These are phyloP conservation scores for Xylariaceae sp. DNA, from an alignment of 2,329 filamentous ascomycete species.

Conservation along the genomic window DNA sequence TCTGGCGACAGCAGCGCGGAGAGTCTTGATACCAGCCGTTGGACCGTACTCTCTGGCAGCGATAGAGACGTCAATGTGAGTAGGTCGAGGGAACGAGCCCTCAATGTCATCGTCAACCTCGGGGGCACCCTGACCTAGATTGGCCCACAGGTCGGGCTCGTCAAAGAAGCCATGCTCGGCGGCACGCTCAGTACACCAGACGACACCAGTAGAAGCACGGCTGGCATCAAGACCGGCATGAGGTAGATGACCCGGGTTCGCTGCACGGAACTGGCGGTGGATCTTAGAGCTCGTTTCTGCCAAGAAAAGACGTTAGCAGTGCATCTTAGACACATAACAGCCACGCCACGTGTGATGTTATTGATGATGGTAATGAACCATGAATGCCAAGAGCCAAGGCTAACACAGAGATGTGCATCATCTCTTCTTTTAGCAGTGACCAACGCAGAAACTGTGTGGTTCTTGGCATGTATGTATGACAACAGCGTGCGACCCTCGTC, in stretches of 20 bases:
- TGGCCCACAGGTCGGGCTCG: constrained; percentile 84
- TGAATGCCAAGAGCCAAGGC: constrained; percentile 41
- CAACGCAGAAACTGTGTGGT: constrained; percentile 11
- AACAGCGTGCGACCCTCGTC: constrained; percentile 5
- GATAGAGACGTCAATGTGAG: constrained; percentile 77
- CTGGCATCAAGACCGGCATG: constrained; percentile 91
- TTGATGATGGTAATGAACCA: constrained; percentile 9
- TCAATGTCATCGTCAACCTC: constrained; percentile 93
- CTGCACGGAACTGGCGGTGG: constrained; percentile 86
- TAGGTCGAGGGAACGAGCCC: constrained; percentile 85
- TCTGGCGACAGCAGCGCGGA: constrained; percentile 86
- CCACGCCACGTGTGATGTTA: constrained; percentile 15
- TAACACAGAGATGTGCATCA: constrained; percentile 30
- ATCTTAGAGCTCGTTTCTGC: constrained; percentile 82
- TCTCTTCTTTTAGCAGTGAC: constrained; percentile 12
- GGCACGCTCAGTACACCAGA: constrained; percentile 90
- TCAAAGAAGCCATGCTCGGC: constrained; percentile 88
- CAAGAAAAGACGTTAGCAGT: constrained; percentile 36
- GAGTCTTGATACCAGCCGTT: constrained; percentile 89
- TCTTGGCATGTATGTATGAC: constrained; percentile 37
- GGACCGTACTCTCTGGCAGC: constrained; percentile 89
- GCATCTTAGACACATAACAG: constrained; percentile 2
- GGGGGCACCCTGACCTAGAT: constrained; percentile 91
- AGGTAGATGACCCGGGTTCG: constrained; percentile 88
- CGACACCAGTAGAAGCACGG: constrained; percentile 88